These are phyloP conservation scores for Monosporozyma aquatica DNA, from an alignment of 805 yeast genomes.

Conservation along the genomic window DNA sequence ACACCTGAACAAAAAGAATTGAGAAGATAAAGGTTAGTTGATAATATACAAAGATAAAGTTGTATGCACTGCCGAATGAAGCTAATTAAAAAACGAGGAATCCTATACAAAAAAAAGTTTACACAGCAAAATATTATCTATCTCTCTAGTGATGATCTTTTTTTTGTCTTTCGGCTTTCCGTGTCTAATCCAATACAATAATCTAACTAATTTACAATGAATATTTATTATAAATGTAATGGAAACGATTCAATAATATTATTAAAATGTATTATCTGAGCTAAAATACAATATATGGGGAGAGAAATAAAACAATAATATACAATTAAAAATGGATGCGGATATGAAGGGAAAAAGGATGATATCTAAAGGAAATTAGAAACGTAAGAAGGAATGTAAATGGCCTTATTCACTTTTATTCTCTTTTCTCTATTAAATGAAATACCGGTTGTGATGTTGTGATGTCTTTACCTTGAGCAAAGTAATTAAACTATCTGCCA, in stretches of 20 bases:
- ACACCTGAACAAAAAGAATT: background rate
- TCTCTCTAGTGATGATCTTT: background rate
- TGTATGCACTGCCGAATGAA: background rate
- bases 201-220: conserved; percentile 7
- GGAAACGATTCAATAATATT: conserved; percentile 2
- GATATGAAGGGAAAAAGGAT: background rate
- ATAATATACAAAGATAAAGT: background rate
- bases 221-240: conserved; percentile 3
- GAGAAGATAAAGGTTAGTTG: background rate
- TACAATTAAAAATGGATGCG: background rate
- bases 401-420: background rate
- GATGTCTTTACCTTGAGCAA: background rate
- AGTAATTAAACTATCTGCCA: background rate
- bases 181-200: conserved; percentile 1
- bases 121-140: background rate
- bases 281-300: conserved; percentile 1
- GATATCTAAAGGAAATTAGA: no score
- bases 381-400: no score
- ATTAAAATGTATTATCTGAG: background rate
- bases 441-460: no score
- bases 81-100: background rate
- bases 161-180: background rate
- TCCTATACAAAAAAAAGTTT: conserved; percentile 2
- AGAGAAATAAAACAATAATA: background rate
- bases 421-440: background rate